Percentiles rank a stretch among this genome's conserved stretches.
Evolutionary conservation across 768 basidiomycete genomes (phyloP).

Genomic region (Floccularia luteovirens): DNA sequence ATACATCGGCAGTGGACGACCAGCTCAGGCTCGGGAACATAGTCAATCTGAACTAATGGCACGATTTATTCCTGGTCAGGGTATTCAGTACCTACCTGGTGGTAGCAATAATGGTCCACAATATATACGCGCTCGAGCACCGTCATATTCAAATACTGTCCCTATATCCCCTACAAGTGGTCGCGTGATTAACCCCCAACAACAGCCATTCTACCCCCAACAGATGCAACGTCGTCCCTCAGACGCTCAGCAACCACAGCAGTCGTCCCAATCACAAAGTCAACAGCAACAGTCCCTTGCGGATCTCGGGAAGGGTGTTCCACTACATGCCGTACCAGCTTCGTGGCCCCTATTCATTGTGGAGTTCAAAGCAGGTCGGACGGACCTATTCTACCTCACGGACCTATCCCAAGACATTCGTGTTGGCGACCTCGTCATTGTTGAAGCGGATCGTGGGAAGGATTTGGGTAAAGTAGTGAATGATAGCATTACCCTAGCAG

Average conservation of each 20-base stretch:
- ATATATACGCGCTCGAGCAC: slow-evolving; percentile 33
- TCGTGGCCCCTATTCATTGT: slow-evolving; percentile 92
- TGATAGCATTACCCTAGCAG: slow-evolving; percentile 81
- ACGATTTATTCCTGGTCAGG: slow-evolving; percentile 58
- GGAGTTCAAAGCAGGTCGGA: slow-evolving; percentile 95
- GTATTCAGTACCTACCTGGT: slow-evolving; percentile 47
- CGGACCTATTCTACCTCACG: slow-evolving; percentile 88
- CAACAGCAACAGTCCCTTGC: slow-evolving; percentile 20
- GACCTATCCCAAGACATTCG: slow-evolving; percentile 57
- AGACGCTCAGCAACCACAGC: slow-evolving; percentile 20
- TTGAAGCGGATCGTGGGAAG: slow-evolving; percentile 92
- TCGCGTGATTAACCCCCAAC: slow-evolving; percentile 35
- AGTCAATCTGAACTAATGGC: slow-evolving; percentile 37
- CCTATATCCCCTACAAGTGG: slow-evolving; percentile 48
- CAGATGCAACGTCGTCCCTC: slow-evolving; percentile 34
- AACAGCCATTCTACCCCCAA: slow-evolving; percentile 35
- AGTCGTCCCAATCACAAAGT: slow-evolving; percentile 6
- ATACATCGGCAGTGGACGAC: slow-evolving; percentile 17
- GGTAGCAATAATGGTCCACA: slow-evolving; percentile 5
- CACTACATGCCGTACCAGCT: slow-evolving; percentile 73
- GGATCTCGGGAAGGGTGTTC: slow-evolving; percentile 87
- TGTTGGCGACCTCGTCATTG: slow-evolving; percentile 89
- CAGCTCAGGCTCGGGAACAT: slow-evolving; percentile 8
- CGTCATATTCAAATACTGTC: slow-evolving; percentile 36
- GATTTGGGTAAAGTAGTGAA: slow-evolving; percentile 91